These are phyloP conservation scores for Flagelloscypha sp. DNA, from an alignment of 768 basidiomycete species.

Conservation along the genomic window DNA sequence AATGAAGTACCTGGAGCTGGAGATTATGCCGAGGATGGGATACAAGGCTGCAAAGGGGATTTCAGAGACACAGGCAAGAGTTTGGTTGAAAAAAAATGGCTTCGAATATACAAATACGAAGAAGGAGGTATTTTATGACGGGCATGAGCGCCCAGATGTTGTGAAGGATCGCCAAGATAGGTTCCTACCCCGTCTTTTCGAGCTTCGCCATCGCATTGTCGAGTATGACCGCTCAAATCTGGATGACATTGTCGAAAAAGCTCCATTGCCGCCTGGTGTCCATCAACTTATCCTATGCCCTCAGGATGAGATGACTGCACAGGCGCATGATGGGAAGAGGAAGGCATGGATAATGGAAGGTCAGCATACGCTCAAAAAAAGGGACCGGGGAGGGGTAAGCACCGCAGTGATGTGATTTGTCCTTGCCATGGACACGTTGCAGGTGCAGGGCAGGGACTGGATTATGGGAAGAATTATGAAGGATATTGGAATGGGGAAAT, in stretches of 20 bases:
- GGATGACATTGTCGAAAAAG: conserved; percentile 7
- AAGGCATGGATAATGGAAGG: conserved; percentile 17
- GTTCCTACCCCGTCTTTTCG: conserved; percentile 22
- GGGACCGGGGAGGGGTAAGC: no score
- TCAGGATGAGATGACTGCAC: conserved; percentile 34
- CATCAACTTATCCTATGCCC: conserved; percentile 18
- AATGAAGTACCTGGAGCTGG: conserved; percentile 24
- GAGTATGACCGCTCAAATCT: conserved; percentile 14
- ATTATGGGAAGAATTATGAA: conserved; percentile 17
- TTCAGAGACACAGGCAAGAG: conserved; percentile 22
- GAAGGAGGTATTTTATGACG: conserved; percentile 29
- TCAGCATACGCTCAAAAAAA: no score
- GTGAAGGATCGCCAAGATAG: conserved; percentile 22
- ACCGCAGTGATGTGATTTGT: no score
- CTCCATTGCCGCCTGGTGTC: conserved; percentile 14
- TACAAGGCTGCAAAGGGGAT: conserved; percentile 21
- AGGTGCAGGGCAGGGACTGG: conserved; percentile 9
- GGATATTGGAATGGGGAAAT: conserved; percentile 18
- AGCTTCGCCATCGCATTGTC: conserved; percentile 12
- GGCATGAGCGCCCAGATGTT: conserved; percentile 28
- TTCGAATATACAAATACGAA: conserved; percentile 19
- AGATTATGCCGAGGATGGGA: conserved; percentile 23
- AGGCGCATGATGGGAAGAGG: conserved; percentile 26
- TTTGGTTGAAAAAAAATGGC: conserved; percentile 19
- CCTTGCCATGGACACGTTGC: no score